phyloP scores from a whole-genome alignment of 2,329 filamentous ascomycete genomes.

The Stachybotrys chlorohalonatus region DNA sequence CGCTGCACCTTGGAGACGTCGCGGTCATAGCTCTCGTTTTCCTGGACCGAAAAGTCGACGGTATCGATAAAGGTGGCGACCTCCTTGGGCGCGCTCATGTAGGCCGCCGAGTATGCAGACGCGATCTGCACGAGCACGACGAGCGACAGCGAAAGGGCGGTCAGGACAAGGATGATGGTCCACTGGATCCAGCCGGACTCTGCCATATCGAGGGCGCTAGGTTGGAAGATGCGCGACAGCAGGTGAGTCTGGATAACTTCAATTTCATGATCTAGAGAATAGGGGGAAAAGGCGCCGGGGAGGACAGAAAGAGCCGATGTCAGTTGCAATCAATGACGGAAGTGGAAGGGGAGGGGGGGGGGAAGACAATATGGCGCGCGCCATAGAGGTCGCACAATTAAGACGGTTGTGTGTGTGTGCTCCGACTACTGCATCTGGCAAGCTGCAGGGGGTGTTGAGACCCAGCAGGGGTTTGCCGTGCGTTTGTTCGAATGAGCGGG shows the following conservation, averaged over 20 bases:
- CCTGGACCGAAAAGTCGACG: conserved; percentile 52
- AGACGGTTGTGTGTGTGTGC: not conserved
- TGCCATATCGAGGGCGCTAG: conserved; percentile 33
- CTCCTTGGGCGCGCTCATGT: conserved; percentile 48
- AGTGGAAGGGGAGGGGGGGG: not conserved
- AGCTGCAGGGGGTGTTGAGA: not conserved
- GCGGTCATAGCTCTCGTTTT: conserved; percentile 56
- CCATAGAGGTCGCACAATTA: not conserved
- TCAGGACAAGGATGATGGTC: conserved; percentile 48
- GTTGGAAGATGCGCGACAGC: conserved; percentile 13
- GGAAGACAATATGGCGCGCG: not conserved
- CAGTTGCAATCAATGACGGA: not conserved
- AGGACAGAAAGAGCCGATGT: not conserved
- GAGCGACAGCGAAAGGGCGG: conserved; percentile 47
- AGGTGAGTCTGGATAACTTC: conserved; percentile 12
- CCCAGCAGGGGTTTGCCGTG: not conserved
- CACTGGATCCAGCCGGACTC: conserved; percentile 43
- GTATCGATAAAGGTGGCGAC: conserved; percentile 49
- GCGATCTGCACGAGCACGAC: conserved; percentile 44
- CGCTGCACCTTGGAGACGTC: conserved; percentile 48
- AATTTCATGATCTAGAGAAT: conserved; percentile 13
- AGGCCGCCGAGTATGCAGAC: conserved; percentile 45
- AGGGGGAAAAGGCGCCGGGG: not conserved
- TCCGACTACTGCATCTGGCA: not conserved
- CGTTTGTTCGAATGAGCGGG: not conserved